Conservation (phyloP, 768 basidiomycete genomes). For the Suillus fuscotomentosus region DNA sequence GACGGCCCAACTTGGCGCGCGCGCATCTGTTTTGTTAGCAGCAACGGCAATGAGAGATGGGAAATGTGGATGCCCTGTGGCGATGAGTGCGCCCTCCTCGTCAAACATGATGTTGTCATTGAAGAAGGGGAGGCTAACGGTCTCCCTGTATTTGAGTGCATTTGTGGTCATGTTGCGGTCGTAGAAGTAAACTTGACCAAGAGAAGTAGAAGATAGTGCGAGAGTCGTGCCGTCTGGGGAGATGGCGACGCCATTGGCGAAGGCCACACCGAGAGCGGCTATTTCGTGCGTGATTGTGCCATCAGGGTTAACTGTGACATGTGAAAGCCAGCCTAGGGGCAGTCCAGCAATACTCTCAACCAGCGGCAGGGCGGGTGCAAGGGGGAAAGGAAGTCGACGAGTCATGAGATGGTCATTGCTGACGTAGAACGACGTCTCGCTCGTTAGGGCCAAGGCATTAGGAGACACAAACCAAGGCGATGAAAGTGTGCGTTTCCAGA, state of each 20-base stretch:
- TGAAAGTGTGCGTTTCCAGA: conserved; percentile 58
- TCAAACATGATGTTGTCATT: conserved; percentile 64
- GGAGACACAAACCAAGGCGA: conserved; percentile 61
- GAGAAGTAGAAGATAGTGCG: conserved; percentile 57
- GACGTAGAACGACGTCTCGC: conserved; percentile 67
- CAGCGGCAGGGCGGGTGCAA: conserved; percentile 52
- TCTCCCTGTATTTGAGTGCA: conserved; percentile 36
- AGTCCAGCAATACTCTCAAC: conserved; percentile 55
- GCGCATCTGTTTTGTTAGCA: conserved; percentile 37
- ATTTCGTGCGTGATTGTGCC: conserved; percentile 35
- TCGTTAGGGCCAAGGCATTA: conserved; percentile 65
- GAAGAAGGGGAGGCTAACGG: conserved; percentile 52
- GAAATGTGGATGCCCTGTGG: conserved; percentile 69
- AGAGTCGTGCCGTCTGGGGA: conserved; percentile 48
- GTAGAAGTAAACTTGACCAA: conserved; percentile 50
- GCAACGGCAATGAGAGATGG: conserved; percentile 46
- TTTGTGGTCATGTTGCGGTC: conserved; percentile 45
- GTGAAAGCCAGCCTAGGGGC: conserved; percentile 59
- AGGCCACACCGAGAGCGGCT: conserved; percentile 50
- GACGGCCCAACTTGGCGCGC: conserved; percentile 59
- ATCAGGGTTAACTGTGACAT: conserved; percentile 45
- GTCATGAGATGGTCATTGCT: conserved; percentile 73
- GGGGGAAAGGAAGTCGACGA: conserved; percentile 47
- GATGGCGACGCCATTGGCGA: conserved; percentile 68
- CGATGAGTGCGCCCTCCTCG: conserved; percentile 46